A percentile compares a stretch with the other conserved stretches of the same genome.
These are phyloP conservation scores for Ophiostoma ulmi DNA, from an alignment of 2,329 filamentous ascomycete genomes.

Conservation along the genomic window DNA sequence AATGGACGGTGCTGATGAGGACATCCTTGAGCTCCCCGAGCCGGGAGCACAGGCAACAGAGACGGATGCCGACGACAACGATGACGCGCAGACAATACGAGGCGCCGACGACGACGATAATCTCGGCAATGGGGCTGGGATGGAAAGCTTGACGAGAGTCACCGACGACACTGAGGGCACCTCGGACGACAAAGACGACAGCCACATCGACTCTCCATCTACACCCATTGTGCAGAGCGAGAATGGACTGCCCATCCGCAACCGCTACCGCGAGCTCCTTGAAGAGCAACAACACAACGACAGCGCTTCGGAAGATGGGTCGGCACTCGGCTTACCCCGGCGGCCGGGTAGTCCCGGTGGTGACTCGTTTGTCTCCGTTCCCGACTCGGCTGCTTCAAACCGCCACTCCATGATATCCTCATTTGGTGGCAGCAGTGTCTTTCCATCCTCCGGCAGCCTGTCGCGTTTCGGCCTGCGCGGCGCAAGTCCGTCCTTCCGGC, in stretches of 20 bases:
- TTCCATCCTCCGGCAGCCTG: constrained; percentile 52
- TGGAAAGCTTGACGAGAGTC: background rate
- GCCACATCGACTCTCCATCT: constrained; percentile 34
- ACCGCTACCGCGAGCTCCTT: constrained; percentile 44
- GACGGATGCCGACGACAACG: constrained; percentile 33
- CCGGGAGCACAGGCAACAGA: background rate
- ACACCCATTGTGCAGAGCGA: constrained; percentile 25
- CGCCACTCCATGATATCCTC: constrained; percentile 62
- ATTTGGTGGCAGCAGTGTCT: constrained; percentile 58
- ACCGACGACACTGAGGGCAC: background rate
- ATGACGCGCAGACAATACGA: constrained; percentile 43
- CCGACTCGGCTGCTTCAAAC: constrained; percentile 77
- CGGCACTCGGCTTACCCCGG: constrained; percentile 46
- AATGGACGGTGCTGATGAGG: constrained; percentile 21
- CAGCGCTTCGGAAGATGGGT: constrained; percentile 49
- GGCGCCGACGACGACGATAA: constrained; percentile 34
- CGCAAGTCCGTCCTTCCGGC: constrained; percentile 77
- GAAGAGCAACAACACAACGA: constrained; percentile 39
- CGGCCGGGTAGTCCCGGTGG: constrained; percentile 62
- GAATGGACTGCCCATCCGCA: constrained; percentile 37
- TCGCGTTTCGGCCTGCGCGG: constrained; percentile 58
- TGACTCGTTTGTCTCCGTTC: constrained; percentile 62
- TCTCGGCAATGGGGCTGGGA: background rate
- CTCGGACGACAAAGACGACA: constrained; percentile 31
- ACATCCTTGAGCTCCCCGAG: constrained; percentile 23